Conservation (phyloP, 1,284 basidiomycete species). For the Leccinum glutinopallens region DNA sequence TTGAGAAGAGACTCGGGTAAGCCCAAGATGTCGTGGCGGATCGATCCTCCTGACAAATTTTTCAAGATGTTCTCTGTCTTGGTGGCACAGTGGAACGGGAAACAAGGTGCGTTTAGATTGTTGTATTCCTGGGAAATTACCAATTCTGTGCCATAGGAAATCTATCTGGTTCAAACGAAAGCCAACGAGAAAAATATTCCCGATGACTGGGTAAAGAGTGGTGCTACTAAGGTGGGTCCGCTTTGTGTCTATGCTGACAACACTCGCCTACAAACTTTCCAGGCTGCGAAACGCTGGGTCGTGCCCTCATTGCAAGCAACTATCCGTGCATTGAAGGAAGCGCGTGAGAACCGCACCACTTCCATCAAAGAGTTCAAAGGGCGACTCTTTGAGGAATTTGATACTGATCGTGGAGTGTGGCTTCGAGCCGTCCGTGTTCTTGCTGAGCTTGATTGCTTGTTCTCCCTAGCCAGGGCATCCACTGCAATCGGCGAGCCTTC, state of each 20-base stretch:
- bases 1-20: slow-evolving; percentile 63
- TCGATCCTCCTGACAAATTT: slow-evolving; percentile 11
- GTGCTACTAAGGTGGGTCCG: slow-evolving; percentile 71
- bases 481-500: slow-evolving; percentile 88
- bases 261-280: slow-evolving; percentile 13
- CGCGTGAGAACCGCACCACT: slow-evolving; percentile 80
- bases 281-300: slow-evolving; percentile 77
- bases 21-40: slow-evolving; percentile 21
- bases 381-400: slow-evolving; percentile 84
- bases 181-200: slow-evolving; percentile 67
- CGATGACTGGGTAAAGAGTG: slow-evolving; percentile 80
- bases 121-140: not conserved
- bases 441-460: slow-evolving; percentile 91
- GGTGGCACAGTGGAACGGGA: slow-evolving; percentile 85
- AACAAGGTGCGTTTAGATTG: slow-evolving; percentile 58
- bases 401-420: slow-evolving; percentile 81
- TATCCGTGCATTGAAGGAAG: slow-evolving; percentile 87
- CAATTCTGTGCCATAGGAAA: slow-evolving; percentile 58
- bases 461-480: slow-evolving; percentile 91
- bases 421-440: slow-evolving; percentile 76
- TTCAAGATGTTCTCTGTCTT: slow-evolving; percentile 57
- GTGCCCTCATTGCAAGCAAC: slow-evolving; percentile 72
- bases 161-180: slow-evolving; percentile 82
- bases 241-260: not conserved
- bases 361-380: slow-evolving; percentile 83